Evolutionary conservation across 1,139 yeast genomes (phyloP).

Genomic region (Yamadazyma pseudoaaseri): DNA sequence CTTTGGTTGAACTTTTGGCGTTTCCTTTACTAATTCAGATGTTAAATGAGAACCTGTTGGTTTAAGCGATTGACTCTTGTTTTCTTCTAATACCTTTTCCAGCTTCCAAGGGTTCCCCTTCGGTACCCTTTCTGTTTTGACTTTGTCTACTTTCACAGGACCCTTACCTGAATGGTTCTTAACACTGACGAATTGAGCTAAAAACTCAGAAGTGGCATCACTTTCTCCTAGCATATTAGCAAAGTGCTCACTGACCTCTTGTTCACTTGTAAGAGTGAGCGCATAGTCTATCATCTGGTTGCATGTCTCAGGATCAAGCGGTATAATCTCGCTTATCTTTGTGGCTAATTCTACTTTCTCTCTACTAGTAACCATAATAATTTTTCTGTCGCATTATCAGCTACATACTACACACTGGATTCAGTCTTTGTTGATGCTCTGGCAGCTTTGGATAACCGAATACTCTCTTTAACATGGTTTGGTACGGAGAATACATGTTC

Average conservation of each 20-base stretch:
- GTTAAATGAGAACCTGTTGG: neutral
- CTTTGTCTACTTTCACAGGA: neutral
- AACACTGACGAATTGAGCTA: conserved; percentile 26
- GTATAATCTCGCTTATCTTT: conserved; percentile 31
- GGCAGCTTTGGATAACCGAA: conserved; percentile 8
- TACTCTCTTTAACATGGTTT: conserved; percentile 12
- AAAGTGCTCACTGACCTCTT: conserved; percentile 48
- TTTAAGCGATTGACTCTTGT: neutral
- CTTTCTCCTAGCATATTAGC: conserved; percentile 54
- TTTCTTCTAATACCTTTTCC: conserved; percentile 6
- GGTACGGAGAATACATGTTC: conserved; percentile 19
- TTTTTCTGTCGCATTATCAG: too few species aligned
- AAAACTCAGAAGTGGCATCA: conserved; percentile 40
- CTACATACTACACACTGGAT: too few species aligned
- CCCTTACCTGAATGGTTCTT: conserved; percentile 10
- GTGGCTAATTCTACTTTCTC: conserved; percentile 13
- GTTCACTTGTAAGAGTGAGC: conserved; percentile 36
- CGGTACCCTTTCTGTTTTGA: too few species aligned
- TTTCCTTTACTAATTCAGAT: conserved; percentile 19
- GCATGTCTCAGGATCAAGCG: conserved; percentile 35
- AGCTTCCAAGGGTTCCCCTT: neutral
- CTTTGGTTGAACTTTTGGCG: conserved; percentile 18
- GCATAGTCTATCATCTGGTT: conserved; percentile 49
- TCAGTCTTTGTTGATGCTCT: conserved; percentile 1
- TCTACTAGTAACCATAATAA: conserved; percentile 10